Base-by-base conservation (phyloP, 108 stramenopile genomes). In the Parietichytrium sp. region DNA sequence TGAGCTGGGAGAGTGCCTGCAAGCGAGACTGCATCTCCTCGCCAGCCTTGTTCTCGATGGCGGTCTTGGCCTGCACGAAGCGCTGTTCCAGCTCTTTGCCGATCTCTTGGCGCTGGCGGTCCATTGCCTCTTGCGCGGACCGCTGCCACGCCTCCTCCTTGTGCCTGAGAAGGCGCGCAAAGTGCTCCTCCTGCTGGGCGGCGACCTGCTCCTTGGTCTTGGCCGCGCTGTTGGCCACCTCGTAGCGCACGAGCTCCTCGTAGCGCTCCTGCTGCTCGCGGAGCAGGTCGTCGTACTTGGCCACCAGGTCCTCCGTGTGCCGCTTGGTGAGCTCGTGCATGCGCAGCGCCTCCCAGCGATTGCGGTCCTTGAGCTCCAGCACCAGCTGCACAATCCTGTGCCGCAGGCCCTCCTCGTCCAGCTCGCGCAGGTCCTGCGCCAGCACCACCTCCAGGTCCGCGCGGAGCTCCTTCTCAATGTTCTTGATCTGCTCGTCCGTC, bases 311-410 rank as follows among this genome's bases (percentile, higher is more conserved):
- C 29, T 72, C 61, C 38, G 33, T 72, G 61, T 72, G 61, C 61
- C 45, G 61, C 61, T 72, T 72, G 42, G 61, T 72, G 61, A 72
- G 61, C 61, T 72, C 61, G 42, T 72, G 45, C 61, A 72, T 72
- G 42, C 61, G 61, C 61, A 72, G 36, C 20, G 61, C 61, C 61
- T 72, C 61, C 61, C 61, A 72, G 33, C 61, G 61, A 42, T 72
- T 72, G 61, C 61, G 61, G 42, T 72, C 61, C 61, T 72, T 72
- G 38, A 72, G 61, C 33, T 72, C 61, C 23, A 72, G 61, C 23
- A 72, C 61, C 10, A 72, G 61, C 61, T 72, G 61, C 29, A 72
- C 61, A 12, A 72, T 42, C 38, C 61, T 33, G 42, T 42, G 61
- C 15, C 61, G 61, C 23, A 72, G 61, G 10, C 61, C 61, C 61